phyloP scores from a whole-genome alignment of 2,329 filamentous ascomycete genomes.

The Alternaria arbusti region DNA sequence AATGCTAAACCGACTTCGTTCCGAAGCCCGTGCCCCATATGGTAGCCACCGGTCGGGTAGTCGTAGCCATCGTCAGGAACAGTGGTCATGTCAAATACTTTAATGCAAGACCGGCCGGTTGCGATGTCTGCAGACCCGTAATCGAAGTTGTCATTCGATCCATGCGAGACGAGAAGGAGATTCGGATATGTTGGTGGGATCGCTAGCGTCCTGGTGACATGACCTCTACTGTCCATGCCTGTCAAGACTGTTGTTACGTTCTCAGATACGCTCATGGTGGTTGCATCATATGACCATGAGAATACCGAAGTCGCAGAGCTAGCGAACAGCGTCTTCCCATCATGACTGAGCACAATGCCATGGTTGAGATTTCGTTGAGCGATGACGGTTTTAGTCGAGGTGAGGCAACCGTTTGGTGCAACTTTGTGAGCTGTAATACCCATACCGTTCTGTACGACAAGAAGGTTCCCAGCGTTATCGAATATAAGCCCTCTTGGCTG shows the following conservation, averaged over 20 bases:
- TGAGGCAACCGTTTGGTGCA: constrained; percentile 42
- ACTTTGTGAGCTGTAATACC: constrained; percentile 51
- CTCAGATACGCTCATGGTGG: constrained; percentile 39
- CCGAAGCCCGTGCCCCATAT: constrained; percentile 69
- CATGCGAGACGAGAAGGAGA: constrained; percentile 68
- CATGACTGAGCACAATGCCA: constrained; percentile 33
- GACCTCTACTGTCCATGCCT: constrained; percentile 36
- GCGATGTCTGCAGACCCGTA: constrained; percentile 55
- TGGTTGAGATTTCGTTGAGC: constrained; percentile 38
- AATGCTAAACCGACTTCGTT: constrained; percentile 70
- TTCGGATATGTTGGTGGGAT: constrained; percentile 44
- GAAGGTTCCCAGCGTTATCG: constrained; percentile 49
- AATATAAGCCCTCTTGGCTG: constrained; percentile 50
- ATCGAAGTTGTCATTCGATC: constrained; percentile 69
- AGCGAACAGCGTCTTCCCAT: constrained; percentile 40
- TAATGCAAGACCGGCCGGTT: constrained; percentile 68
- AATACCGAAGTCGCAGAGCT: constrained; percentile 36
- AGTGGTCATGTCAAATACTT: constrained; percentile 60
- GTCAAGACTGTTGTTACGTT: constrained; percentile 25
- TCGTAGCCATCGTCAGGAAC: constrained; percentile 34
- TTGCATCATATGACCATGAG: constrained; percentile 34
- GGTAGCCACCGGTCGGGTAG: constrained; percentile 58
- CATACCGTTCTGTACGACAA: constrained; percentile 48
- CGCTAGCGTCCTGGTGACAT: constrained; percentile 34
- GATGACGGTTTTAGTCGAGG: constrained; percentile 26